phyloP scores from a whole-genome alignment of 306 rosid genomes.

The Geum urbanum region DNA sequence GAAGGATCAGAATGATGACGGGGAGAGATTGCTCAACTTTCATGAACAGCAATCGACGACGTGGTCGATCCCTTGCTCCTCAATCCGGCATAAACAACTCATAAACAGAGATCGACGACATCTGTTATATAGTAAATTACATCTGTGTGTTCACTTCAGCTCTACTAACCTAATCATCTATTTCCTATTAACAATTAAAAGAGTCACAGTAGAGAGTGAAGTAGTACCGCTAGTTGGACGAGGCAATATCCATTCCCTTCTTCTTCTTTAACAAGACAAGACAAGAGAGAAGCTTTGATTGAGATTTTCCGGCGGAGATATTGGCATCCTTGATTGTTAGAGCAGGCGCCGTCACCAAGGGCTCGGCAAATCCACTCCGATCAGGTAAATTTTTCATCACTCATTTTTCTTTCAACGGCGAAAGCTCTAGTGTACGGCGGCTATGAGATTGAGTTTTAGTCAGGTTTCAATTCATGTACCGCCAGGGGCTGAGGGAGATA shows the following conservation, averaged over 20 bases:
- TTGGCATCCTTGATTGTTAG: conserved; percentile 67
- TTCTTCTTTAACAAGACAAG: conserved; percentile 36
- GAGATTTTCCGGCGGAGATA: conserved; percentile 59
- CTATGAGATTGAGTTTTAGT: background rate
- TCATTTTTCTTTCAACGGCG: no score
- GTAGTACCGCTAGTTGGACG: conserved; percentile 51
- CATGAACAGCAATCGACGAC: no score
- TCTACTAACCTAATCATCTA: background rate
- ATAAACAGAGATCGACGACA: no score
- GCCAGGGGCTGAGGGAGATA: no score
- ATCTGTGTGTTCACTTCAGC: no score
- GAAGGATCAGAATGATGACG: no score
- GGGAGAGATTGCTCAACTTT: no score
- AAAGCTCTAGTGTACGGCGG: background rate
- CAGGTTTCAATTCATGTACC: background rate
- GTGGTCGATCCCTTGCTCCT: no score
- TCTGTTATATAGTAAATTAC: no score
- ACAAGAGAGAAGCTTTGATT: conserved; percentile 28
- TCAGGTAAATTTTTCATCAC: no score
- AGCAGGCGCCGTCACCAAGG: conserved; percentile 73
- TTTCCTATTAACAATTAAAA: background rate
- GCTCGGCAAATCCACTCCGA: conserved; percentile 59
- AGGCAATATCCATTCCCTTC: conserved; percentile 44
- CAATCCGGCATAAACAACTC: no score
- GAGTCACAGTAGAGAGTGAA: background rate